Base-by-base conservation (phyloP, 129 eudicot species). In the Rutidosis leptorrhynchoides region DNA sequence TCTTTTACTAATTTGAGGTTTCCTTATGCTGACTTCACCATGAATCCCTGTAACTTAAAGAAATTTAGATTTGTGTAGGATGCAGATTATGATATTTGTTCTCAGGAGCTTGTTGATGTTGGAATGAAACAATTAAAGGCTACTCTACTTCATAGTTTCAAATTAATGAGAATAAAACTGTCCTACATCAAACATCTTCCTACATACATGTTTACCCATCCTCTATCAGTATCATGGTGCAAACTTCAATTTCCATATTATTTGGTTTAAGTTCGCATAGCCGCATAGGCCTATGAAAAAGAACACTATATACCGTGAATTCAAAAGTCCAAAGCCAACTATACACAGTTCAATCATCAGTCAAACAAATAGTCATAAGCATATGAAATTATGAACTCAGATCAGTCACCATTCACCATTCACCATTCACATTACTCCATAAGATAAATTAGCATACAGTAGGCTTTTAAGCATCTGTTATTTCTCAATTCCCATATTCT, bases 101-200 rank as follows among this genome's bases (percentile, higher is more conserved):
- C 70, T 65, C 42, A 26, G 70, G 70, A 28, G 67, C n/a, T 64
- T 64, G 57, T 45, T 64, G 25, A 45, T 16, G 55, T 42, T 64
- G 32, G 69, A 23, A 42, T 43, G 69, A 43, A 35, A 32, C 55
- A 64, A 37, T 23, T 12, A 19, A 24, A 17, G 7, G 16, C 69
- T 40, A 23, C 5, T 53, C 11, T 21, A 52, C 26, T n/a, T 5
- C 58, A 20, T 7, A 52, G 19, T 52, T n/a, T 5, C 58, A 20
- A 1, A 52, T 52, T 52, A 7, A 22, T 40, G 15, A 26, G 69
- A 64, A 14, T 23, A 4, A 25, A 24, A 23, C 11, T 25, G 16
- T 7, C 25, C 57, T 23, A 43, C 42, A 45, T 26, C 24, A 46
- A 24, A n/a, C 17, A 28, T 3, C 40, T 45, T 46, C 25, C 57